A percentile compares a stretch with the other conserved stretches of the same genome.
These are phyloP conservation scores for Phytophthora lateralis DNA, from an alignment of 352 stramenopile species.

Conservation along the genomic window DNA sequence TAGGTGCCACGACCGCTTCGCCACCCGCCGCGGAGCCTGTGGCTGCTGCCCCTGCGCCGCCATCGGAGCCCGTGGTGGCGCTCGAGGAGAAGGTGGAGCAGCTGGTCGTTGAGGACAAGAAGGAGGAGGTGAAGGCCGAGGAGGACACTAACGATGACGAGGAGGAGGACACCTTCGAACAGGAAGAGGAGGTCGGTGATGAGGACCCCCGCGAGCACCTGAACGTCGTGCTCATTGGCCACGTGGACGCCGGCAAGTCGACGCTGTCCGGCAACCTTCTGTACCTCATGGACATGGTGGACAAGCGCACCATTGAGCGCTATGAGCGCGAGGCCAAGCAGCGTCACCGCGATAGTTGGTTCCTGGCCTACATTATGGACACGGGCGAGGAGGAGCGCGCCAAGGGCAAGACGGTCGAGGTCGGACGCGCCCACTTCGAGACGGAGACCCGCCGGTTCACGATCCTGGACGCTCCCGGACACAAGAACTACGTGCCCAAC, in stretches of 20 bases:
- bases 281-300: slow-evolving; percentile 98
- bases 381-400: slow-evolving; percentile 98
- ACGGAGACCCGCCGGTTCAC: slow-evolving; percentile 95
- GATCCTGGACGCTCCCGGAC: slow-evolving; percentile 99
- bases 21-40: slow-evolving; percentile 25
- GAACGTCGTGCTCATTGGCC: slow-evolving; percentile 99
- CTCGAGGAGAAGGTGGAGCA: slow-evolving; percentile 42
- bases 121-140: slow-evolving; percentile 35
- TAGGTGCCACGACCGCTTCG: slow-evolving; percentile 24
- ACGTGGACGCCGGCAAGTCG: slow-evolving; percentile 99
- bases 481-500: slow-evolving; percentile 99
- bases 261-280: slow-evolving; percentile 98
- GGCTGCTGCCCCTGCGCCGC: slow-evolving; percentile 24
- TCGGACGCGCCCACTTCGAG: slow-evolving; percentile 97
- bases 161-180: slow-evolving; percentile 60
- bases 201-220: slow-evolving; percentile 97
- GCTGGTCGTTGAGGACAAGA: slow-evolving; percentile 27
- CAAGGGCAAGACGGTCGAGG: slow-evolving; percentile 91
- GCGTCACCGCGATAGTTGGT: slow-evolving; percentile 86
- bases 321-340: slow-evolving; percentile 98
- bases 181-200: slow-evolving; percentile 80
- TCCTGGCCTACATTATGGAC: slow-evolving; percentile 99
- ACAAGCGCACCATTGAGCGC: slow-evolving; percentile 99
- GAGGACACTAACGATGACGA: slow-evolving; percentile 34
- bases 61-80: slow-evolving; percentile 30